Base-by-base conservation (phyloP, 176 grass and related monocot species). In the Paspalum notatum region DNA sequence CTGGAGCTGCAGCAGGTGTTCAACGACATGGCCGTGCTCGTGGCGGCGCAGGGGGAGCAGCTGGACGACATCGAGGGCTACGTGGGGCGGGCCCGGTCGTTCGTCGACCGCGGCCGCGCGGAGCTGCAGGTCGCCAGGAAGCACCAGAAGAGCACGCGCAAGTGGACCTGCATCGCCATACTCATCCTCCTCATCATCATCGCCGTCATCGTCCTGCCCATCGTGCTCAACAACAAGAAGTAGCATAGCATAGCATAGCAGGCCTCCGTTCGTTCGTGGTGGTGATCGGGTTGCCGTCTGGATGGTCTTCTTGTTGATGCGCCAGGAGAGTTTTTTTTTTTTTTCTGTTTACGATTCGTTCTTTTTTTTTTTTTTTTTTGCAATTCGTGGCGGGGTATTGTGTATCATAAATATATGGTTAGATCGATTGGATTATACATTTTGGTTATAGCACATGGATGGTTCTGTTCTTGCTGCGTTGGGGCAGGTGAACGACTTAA, bases 1-100 rank as follows among this genome's bases (percentile, higher is more conserved):
- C 67, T 85, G 9, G 95, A 97, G 91, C 91, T 97, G 61, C 95
- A 97, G 77, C 95, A 97, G 83, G 95, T 97, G 63, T 97, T 97
- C 87, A 89, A 92, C 80, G 95, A 94, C 91, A 97, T 97, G 95
- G 89, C 95, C 0, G 95, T 97, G 40, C 90, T 97, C 15, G 95
- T 97, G 62, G 79, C 44, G 16, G 81, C 85, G 62, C 95, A 97
- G 86, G 95, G 95, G 16, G 91, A 97, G 89, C 95, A 97, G 80
- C 86, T 97, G 18, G 83, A 97, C 45, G 90, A 94, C 72, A 97
- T 97, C 65, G 91, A 97, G 87, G 87, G 83, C 5, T 83, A 97
- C 68, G 95, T 97, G 1, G 92, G 90, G 1, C 81, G 90, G 0
- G 95, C 95, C 0, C 12, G 85, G 3, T 94, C 95, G 0, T 97